Base-by-base conservation (phyloP, 1,284 basidiomycete species). In the Pseudozyma hubeiensis region DNA sequence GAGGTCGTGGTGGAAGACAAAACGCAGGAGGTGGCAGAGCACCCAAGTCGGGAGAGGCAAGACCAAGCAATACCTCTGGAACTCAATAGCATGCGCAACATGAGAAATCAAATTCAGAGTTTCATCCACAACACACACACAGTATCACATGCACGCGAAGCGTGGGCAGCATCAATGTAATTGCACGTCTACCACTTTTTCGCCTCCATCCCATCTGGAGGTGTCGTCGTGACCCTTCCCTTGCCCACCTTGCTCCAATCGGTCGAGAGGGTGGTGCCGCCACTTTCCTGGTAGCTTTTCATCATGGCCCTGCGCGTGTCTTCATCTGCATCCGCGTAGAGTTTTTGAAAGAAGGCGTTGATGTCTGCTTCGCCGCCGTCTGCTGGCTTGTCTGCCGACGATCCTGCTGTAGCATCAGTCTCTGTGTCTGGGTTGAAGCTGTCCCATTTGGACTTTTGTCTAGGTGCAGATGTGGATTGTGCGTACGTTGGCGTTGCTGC, bases 261-360 rank as follows among this genome's bases (percentile, higher is more conserved):
- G 6, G 82, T 84, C 44, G 71, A 77, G 14, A 84, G 56, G 3
- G 79, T 64, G 4, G 82, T 84, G 16, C 82, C 82, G 31, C 78
- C 78, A 37, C 70, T 76, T 51, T 84, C 82, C 53, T 77, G 72
- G 70, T 79, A 84, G 47, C 66, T 72, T 64, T 84, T 84, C 46
- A 81, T 66, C 82, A 84, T 84, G 14, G 82, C 82, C 13, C 76
- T 58, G 14, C 68, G 62, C n/a, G 82, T 83, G 40, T 84, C 81
- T 35, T 75, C 70, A 56, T 81, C 78, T 19, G 82, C 82, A 29
- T 79, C 77, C 14, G 79, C 77, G 50, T 82, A 84, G 19, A 84
- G 67, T 47, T 79, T 66, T 47, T 83, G 77, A 69, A 84, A 84
- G 48, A 84, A 84, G 9, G 65, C 58, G 43, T 84, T 75, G 44